Evolutionary conservation across 768 basidiomycete species (phyloP), one percentile per base, ranked within the genome.

Genomic region (Russula earlei): DNA sequence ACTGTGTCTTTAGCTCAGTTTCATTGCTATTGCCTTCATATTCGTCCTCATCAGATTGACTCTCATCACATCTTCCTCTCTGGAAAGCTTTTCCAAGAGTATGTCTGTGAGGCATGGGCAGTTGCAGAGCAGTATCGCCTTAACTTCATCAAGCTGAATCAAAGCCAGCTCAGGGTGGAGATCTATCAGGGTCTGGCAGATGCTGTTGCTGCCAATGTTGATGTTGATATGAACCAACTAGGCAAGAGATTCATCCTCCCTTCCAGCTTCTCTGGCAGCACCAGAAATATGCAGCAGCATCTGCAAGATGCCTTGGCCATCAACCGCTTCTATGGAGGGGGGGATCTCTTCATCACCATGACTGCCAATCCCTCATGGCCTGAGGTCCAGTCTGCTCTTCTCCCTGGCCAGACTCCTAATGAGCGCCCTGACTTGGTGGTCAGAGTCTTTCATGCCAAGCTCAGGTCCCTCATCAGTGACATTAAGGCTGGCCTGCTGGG

Each of bases 361-460:
- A 82, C 79, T 10, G 67, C 70, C 8, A 82, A 81, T 67, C 75
- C 77, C 0, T 45, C 65, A 0, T 82, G 80, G 80, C 64, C 63
- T 1, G 78, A 54, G 4, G 24, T 54, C 2, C 3, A 41, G 1
- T n/a, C 7, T 17, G 27, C 12, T 1, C 37, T 54, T 1, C 17
- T 54, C 0, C 4, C 12, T 9, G 2, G 9, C 1, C 75, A 80
- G 55, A 64, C 63, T 60, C 3, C 38, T 3, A 12, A n/a, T 5
- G 49, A 50, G 14, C 38, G 19, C 8, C 49, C 49, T 40, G 49
- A 50, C 25, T 29, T 50, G n/a, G n/a, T 27, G n/a, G 37, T 19
- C 0, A 4, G 49, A 0, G 49, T 50, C 2, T 40, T 50, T 15
- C 25, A 40, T 50, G 38, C 31, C 4, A 47, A 47, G 33, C 11